Evolutionary conservation across 495 filamentous ascomycete species (phyloP).

Genomic region (Podospora anserina): DNA sequence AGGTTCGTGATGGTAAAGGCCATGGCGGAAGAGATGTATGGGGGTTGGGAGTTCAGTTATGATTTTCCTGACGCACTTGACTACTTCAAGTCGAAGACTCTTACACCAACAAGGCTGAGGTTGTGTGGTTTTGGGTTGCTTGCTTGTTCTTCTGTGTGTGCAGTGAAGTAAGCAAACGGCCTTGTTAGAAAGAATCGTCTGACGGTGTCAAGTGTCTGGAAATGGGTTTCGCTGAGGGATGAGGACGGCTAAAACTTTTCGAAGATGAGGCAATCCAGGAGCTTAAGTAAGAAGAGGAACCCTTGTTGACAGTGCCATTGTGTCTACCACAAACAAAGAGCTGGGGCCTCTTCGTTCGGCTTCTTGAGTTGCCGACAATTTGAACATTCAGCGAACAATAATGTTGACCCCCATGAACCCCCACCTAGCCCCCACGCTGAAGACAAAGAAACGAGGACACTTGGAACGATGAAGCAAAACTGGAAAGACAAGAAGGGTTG

Average conservation of each 20-base stretch:
- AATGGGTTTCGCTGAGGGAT: background rate
- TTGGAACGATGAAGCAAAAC: background rate
- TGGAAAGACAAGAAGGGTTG: no score
- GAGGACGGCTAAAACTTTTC: background rate
- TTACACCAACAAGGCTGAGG: background rate
- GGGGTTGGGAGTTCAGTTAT: background rate
- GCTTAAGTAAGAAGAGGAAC: background rate
- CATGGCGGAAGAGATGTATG: background rate
- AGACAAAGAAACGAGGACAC: background rate
- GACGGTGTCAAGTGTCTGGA: background rate
- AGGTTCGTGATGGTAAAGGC: background rate
- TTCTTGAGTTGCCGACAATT: background rate
- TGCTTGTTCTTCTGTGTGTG: background rate
- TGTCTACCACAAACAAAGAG: background rate
- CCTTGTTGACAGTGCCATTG: background rate
- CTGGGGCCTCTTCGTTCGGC: background rate
- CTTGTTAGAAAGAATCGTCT: background rate
- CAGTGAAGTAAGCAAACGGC: background rate
- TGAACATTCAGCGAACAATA: background rate
- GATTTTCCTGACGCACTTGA: background rate
- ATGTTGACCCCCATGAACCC: background rate
- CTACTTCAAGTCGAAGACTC: background rate
- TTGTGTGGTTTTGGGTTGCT: background rate
- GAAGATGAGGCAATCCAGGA: background rate
- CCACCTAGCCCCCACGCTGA: background rate